phyloP scores from a whole-genome alignment of 1,284 basidiomycete species.

The Thecaphora frezii region DNA sequence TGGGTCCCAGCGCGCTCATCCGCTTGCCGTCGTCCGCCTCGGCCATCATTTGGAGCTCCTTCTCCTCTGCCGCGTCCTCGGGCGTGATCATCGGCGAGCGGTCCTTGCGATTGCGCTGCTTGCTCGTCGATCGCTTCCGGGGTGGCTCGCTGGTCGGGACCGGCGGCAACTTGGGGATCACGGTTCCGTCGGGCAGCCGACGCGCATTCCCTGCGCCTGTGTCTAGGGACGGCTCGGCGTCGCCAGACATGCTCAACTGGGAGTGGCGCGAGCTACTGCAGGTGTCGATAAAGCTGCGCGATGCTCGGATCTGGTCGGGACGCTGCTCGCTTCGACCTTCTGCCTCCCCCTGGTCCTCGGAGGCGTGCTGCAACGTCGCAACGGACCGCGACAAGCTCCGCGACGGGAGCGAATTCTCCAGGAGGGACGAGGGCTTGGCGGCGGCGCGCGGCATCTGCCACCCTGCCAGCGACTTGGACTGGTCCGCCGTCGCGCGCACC shows the following conservation, averaged over 20 bases:
- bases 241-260: background rate
- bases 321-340: background rate
- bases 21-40: conserved; percentile 19
- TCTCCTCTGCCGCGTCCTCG: conserved; percentile 41
- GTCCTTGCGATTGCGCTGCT: conserved; percentile 17
- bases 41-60: conserved; percentile 33
- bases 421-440: background rate
- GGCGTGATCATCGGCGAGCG: conserved; percentile 43
- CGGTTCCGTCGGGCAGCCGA: conserved; percentile 30
- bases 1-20: conserved; percentile 43
- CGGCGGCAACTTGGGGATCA: conserved; percentile 43
- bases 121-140: conserved; percentile 1
- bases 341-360: background rate
- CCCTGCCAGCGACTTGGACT: background rate
- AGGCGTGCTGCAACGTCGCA: background rate
- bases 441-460: conserved; percentile 2
- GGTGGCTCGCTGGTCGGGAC: conserved; percentile 18
- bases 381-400: background rate
- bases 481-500: background rate
- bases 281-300: background rate
- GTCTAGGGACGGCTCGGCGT: background rate
- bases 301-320: background rate
- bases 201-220: background rate
- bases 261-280: background rate
- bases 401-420: background rate